Conservation (phyloP, 2,329 filamentous ascomycete genomes). For the Knoxdaviesia proteae region DNA sequence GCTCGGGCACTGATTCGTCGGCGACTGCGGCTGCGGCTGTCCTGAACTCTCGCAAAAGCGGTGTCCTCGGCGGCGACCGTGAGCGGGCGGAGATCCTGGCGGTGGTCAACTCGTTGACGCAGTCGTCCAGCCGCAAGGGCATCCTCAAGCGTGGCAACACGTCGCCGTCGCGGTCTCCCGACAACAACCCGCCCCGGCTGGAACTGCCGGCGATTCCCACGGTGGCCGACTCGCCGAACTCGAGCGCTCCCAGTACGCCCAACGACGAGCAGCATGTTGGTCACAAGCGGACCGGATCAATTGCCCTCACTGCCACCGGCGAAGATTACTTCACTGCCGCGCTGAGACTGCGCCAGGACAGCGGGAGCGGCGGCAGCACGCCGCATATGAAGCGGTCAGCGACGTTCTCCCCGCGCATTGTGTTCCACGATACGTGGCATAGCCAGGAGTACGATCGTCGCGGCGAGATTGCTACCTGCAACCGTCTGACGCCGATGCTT, state of each 20-base stretch:
- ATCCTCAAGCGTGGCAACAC: conserved; percentile 60
- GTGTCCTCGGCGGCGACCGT: conserved; percentile 60
- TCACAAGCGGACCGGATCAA: conserved; percentile 46
- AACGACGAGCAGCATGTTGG: conserved; percentile 46
- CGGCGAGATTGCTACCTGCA: conserved; percentile 93
- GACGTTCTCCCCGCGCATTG: conserved; percentile 76
- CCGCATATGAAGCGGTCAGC: conserved; percentile 46
- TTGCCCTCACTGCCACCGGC: conserved; percentile 51
- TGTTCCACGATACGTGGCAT: conserved; percentile 94
- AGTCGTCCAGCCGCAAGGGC: conserved; percentile 43
- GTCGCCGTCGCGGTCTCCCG: background rate
- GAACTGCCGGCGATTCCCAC: conserved; percentile 38
- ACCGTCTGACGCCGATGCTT: conserved; percentile 86
- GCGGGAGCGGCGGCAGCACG: conserved; percentile 62
- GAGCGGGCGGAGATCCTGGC: conserved; percentile 84
- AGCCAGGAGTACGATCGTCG: conserved; percentile 88
- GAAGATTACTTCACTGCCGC: conserved; percentile 82
- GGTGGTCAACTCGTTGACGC: conserved; percentile 30
- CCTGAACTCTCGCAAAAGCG: conserved; percentile 31
- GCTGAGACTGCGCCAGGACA: conserved; percentile 51
- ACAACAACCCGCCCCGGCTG: conserved; percentile 1
- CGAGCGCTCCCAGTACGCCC: conserved; percentile 74
- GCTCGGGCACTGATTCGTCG: conserved; percentile 38
- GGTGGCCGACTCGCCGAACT: conserved; percentile 58
- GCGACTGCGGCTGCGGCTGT: conserved; percentile 7